Evolutionary conservation across 176 grass and related monocot species (phyloP).

Genomic region (Ensete ventricosum): DNA sequence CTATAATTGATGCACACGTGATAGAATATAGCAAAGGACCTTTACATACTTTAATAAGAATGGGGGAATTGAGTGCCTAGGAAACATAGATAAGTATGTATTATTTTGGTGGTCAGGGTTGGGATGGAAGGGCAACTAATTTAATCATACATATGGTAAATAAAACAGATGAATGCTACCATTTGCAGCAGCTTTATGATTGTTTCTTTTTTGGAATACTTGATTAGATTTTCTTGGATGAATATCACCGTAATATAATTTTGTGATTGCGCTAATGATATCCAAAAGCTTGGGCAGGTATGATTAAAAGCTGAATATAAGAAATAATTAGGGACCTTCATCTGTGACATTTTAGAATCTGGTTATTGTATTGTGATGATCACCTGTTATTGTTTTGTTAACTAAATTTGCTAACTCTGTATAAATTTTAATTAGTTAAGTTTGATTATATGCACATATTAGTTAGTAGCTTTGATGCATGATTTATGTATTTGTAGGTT

Average conservation of each 20-base stretch:
- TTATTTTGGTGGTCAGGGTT: too few species aligned
- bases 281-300: not conserved
- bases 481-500: not conserved
- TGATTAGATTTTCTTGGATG: too few species aligned
- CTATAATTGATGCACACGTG: not conserved
- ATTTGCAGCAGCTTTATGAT: not conserved
- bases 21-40: too few species aligned
- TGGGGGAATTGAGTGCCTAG: too few species aligned
- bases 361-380: not conserved
- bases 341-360: not conserved
- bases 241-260: too few species aligned
- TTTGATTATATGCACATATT: not conserved
- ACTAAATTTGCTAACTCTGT: not conserved
- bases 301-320: not conserved
- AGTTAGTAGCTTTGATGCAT: conserved; percentile 1
- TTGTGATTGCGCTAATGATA: not conserved
- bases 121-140: too few species aligned
- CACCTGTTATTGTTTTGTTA: not conserved
- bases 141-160: not conserved
- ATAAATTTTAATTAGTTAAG: not conserved
- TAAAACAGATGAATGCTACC: not conserved
- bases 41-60: not conserved
- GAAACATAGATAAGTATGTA: too few species aligned
- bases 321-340: not conserved
- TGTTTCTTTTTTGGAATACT: not conserved